Conservation (phyloP, 2,329 filamentous ascomycete species). For the Orbilia blumenaviensis region DNA sequence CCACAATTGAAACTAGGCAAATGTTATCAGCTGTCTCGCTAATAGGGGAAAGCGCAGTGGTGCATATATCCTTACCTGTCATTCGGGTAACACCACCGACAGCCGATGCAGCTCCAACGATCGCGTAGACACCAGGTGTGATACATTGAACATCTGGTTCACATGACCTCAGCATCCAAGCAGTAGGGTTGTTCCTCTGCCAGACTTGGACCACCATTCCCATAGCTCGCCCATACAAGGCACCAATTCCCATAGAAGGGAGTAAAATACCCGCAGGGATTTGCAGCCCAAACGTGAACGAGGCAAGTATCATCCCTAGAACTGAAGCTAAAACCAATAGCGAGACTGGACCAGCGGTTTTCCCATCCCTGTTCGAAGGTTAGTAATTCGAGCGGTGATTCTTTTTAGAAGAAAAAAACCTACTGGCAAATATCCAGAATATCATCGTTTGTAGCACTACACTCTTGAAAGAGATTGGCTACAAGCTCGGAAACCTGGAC, state of each 20-base stretch:
- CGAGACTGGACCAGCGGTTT: slow-evolving; percentile 79
- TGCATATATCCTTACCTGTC: slow-evolving; percentile 65
- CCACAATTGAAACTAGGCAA: slow-evolving; percentile 81
- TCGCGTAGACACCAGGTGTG: slow-evolving; percentile 93
- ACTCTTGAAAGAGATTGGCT: slow-evolving; percentile 90
- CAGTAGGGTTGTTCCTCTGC: slow-evolving; percentile 79
- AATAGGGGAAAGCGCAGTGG: neutral
- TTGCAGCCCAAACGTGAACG: slow-evolving; percentile 90
- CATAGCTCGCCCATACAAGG: slow-evolving; percentile 85
- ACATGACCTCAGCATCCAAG: slow-evolving; percentile 80
- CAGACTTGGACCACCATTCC: slow-evolving; percentile 90
- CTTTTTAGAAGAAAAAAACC: neutral
- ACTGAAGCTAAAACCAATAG: slow-evolving; percentile 82
- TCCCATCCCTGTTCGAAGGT: slow-evolving; percentile 22
- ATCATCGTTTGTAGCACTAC: slow-evolving; percentile 81
- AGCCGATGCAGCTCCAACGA: slow-evolving; percentile 93
- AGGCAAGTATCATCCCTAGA: slow-evolving; percentile 83
- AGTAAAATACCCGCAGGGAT: slow-evolving; percentile 95
- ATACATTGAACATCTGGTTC: slow-evolving; percentile 87
- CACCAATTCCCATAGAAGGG: slow-evolving; percentile 94
- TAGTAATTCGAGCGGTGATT: neutral
- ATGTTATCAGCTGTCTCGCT: neutral
- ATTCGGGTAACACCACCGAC: slow-evolving; percentile 92
- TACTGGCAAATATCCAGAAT: slow-evolving; percentile 85
- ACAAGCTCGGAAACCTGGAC: slow-evolving; percentile 91